Base-by-base conservation (phyloP, 176 grass and related monocot genomes). In the Oryza brachyantha region DNA sequence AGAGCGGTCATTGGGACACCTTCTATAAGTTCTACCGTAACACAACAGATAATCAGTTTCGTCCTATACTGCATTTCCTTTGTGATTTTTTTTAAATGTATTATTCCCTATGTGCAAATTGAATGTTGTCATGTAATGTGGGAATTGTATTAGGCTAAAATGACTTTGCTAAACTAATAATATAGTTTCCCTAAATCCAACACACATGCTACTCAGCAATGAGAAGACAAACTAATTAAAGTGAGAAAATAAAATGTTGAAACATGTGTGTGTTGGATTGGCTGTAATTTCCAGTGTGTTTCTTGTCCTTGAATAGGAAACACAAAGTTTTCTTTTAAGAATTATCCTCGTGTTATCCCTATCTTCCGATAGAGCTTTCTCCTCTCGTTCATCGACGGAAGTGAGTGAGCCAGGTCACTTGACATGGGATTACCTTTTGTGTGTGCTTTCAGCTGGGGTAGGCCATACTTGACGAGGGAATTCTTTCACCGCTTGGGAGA, bases 41-140 rank as follows among this genome's bases (percentile, higher is more conserved):
- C 88, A 99, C 96, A 75, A 99, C 96, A 40, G 92, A 99, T 84
- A 99, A 99, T 80, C 93, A 99, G 90, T 94, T 86, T 63, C 69
- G 85, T 83, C 84, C 70, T 72, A 60, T 79, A 74, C 62, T 70
- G 72, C 63, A 73, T 81, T 87, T 72, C 70, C 63, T 86, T 86
- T 81, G 16, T 70, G 66, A 31, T 42, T 38, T 77, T 64, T 13
- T n/a, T 54, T 75, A 70, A 80, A 7, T 26, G 16, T 54, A 42
- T 16, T 55, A 41, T 41, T 36, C 57, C 27, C 27, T 13, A 36
- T 34, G 16, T 22, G 28, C n/a, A 66, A 66, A 21, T 65, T 50
- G 16, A 79, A 73, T 29, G 68, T 25, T 66, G 8, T 22, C 13
- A 61, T 66, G 29, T 83, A 73, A 48, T 36, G n/a, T 59, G 2